phyloP scores from a whole-genome alignment of 305 asterid genomes.

The Fraxinus sp. region DNA sequence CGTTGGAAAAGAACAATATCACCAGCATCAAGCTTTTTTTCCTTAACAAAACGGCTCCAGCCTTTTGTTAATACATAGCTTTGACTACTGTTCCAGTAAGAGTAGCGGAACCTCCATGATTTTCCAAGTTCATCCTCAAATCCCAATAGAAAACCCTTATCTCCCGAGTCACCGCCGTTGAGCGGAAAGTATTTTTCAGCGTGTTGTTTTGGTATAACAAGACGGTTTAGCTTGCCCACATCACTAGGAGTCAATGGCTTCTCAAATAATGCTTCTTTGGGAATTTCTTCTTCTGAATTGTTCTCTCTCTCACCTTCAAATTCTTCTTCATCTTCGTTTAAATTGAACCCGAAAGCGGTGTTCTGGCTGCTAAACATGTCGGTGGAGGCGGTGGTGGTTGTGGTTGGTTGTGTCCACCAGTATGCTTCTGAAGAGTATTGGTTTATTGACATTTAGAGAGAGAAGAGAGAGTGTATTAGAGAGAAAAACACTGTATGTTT shows the following conservation, averaged over 20 bases:
- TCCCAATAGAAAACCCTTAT: constrained; percentile 3
- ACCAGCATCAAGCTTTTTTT: constrained; percentile 41
- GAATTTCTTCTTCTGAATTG: constrained; percentile 6
- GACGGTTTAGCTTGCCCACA: constrained; percentile 19
- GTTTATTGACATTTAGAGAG: not conserved
- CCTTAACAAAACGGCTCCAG: constrained; percentile 19
- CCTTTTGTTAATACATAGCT: constrained; percentile 21
- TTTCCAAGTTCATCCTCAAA: constrained; percentile 42
- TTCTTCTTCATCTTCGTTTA: not conserved
- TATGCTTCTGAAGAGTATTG: constrained; percentile 20
- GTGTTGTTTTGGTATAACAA: constrained; percentile 19
- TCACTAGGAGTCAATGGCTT: constrained; percentile 21
- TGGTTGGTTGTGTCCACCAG: constrained; percentile 34
- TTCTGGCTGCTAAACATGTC: not conserved
- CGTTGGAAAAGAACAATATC: constrained; percentile 39
- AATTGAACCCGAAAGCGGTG: not conserved
- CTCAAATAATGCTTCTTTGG: constrained; percentile 30
- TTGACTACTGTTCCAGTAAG: constrained; percentile 24
- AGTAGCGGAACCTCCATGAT: constrained; percentile 18
- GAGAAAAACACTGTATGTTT: not conserved
- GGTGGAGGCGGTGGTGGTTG: not conserved
- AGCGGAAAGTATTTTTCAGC: constrained; percentile 15
- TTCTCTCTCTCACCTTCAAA: not conserved
- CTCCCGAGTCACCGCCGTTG: not conserved
- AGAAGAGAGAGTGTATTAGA: not conserved